A percentile compares a stretch with the other conserved stretches of the same genome.
Evolutionary conservation across 2,329 filamentous ascomycete genomes (phyloP).

Genomic region (Calonectria pauciramosa): DNA sequence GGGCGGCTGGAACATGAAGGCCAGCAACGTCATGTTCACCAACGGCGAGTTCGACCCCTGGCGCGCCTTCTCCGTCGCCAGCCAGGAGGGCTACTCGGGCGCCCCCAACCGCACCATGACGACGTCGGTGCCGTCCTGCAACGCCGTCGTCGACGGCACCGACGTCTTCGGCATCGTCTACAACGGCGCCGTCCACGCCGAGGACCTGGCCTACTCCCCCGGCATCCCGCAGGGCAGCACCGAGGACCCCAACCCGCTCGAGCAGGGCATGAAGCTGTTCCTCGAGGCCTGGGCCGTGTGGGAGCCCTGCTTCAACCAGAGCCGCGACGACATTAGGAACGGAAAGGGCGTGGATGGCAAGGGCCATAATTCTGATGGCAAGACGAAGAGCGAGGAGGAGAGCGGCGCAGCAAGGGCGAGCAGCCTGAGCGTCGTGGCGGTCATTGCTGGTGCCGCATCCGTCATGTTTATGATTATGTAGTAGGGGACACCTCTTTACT

Average conservation of each 20-base stretch:
- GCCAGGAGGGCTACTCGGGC: conserved; percentile 19
- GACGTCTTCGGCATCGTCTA: conserved; percentile 33
- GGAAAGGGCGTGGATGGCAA: conserved; percentile 3
- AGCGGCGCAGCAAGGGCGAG: neutral
- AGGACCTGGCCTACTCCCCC: conserved; percentile 20
- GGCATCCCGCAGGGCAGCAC: neutral
- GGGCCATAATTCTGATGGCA: neutral
- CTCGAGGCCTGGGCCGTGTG: conserved; percentile 32
- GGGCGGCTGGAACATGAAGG: conserved; percentile 46
- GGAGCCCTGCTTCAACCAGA: conserved; percentile 37
- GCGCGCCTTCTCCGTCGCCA: conserved; percentile 35
- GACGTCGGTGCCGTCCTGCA: conserved; percentile 24
- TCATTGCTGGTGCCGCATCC: neutral
- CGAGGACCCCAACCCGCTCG: conserved; percentile 8
- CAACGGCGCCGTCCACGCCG: conserved; percentile 29
- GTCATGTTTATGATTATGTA: conserved; percentile 2
- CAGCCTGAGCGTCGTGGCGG: neutral
- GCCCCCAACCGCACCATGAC: conserved; percentile 15
- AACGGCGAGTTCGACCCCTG: conserved; percentile 49
- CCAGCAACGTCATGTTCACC: conserved; percentile 46
- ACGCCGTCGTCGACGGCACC: conserved; percentile 10
- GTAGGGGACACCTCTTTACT: neutral
- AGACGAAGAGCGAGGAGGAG: neutral
- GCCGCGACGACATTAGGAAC: conserved; percentile 30
- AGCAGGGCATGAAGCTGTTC: conserved; percentile 34